phyloP scores from a whole-genome alignment of 805 yeast species.

The Lachancea quebecensis region DNA sequence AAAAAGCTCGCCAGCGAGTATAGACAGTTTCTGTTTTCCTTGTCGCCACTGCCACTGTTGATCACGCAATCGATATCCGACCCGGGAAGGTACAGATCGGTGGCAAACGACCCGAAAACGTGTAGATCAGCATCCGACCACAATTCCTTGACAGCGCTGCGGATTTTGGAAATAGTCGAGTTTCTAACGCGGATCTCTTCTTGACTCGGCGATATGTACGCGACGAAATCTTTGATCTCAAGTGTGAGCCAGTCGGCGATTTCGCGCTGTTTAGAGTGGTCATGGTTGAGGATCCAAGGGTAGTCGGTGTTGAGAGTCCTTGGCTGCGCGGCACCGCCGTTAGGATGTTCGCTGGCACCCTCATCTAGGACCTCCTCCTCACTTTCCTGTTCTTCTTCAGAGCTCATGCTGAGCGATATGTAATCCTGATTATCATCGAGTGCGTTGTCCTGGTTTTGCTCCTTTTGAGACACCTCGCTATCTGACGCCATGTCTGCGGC shows the following conservation, averaged over 20 bases:
- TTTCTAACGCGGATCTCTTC: conserved; percentile 67
- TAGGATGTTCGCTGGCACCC: conserved; percentile 11
- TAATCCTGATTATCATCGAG: conserved; percentile 37
- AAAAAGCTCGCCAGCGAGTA: conserved; percentile 69
- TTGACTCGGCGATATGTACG: conserved; percentile 77
- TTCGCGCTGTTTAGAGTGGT: conserved; percentile 68
- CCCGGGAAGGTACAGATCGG: conserved; percentile 88
- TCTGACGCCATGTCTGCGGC: conserved; percentile 11
- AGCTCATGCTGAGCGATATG: conserved; percentile 35
- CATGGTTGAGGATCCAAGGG: conserved; percentile 78
- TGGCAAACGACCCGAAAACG: conserved; percentile 92
- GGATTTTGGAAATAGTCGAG: conserved; percentile 52
- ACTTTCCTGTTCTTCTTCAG: conserved; percentile 19
- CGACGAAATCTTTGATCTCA: conserved; percentile 79
- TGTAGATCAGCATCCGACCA: conserved; percentile 79
- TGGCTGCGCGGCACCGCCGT: conserved; percentile 1
- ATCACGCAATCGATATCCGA: conserved; percentile 95
- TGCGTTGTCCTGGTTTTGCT: conserved; percentile 17
- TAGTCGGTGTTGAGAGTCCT: conserved; percentile 24
- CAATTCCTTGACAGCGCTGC: conserved; percentile 41
- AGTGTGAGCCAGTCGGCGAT: conserved; percentile 80
- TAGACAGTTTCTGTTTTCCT: conserved; percentile 55
- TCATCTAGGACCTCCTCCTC: conserved; percentile 8
- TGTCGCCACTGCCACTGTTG: conserved; percentile 50
- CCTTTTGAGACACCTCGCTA: neutral